These are phyloP conservation scores for Hypoxylon lienhwacheense DNA, from an alignment of 495 filamentous ascomycete genomes.

Conservation along the genomic window DNA sequence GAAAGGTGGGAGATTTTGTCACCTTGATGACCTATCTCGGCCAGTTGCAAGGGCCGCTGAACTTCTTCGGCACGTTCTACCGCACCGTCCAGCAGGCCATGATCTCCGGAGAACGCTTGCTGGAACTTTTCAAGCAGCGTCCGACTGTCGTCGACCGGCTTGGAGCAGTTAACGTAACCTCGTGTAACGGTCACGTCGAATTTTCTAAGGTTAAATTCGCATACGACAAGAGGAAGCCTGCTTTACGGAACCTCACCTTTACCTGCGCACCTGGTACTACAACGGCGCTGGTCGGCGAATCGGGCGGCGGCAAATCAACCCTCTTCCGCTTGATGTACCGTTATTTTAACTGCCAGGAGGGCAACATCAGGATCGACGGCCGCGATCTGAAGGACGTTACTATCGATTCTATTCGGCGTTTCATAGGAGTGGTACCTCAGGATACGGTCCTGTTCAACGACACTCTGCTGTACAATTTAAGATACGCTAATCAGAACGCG, in stretches of 20 bases:
- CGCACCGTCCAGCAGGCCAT: slow-evolving; percentile 92
- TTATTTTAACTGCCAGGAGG: slow-evolving; percentile 82
- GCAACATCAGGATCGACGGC: slow-evolving; percentile 80
- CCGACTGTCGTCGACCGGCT: slow-evolving; percentile 81
- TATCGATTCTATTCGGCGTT: slow-evolving; percentile 86
- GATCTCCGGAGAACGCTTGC: slow-evolving; percentile 93
- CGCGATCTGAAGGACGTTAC: slow-evolving; percentile 82
- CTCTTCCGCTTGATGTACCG: slow-evolving; percentile 95
- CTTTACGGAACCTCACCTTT: slow-evolving; percentile 79
- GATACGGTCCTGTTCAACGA: slow-evolving; percentile 98
- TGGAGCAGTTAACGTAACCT: slow-evolving; percentile 51
- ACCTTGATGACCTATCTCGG: slow-evolving; percentile 83
- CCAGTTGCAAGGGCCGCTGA: slow-evolving; percentile 88
- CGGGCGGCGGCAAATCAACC: slow-evolving; percentile 94
- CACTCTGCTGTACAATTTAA: slow-evolving; percentile 92
- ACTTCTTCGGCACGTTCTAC: slow-evolving; percentile 98
- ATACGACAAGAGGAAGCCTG: slow-evolving; percentile 86
- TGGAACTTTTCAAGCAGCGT: slow-evolving; percentile 87
- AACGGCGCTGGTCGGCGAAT: slow-evolving; percentile 93
- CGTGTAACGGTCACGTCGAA: slow-evolving; percentile 76
- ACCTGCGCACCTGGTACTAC: slow-evolving; percentile 85
- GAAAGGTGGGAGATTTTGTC: slow-evolving; percentile 77
- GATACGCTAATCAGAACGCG: slow-evolving; percentile 85
- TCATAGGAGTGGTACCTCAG: slow-evolving; percentile 95
- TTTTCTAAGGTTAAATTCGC: slow-evolving; percentile 89